A percentile compares a stretch with the other conserved stretches of the same genome.
Conservation (phyloP, 2,329 filamentous ascomycete species). For the Cordyceps militaris region DNA sequence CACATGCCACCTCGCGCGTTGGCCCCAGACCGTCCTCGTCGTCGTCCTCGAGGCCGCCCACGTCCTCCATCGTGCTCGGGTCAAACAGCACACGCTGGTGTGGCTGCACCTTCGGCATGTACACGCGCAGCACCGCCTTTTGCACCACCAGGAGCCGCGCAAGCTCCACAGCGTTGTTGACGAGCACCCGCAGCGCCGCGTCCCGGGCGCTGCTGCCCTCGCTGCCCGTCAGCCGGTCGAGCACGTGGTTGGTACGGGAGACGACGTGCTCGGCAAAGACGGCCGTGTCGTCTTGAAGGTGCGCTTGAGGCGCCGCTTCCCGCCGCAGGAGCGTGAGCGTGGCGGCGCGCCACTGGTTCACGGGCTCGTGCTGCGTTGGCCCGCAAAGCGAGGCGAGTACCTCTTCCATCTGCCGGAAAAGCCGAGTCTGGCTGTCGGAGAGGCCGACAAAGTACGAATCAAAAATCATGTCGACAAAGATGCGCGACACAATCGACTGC, state of each 20-base stretch:
- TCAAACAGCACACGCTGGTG: slow-evolving; percentile 53
- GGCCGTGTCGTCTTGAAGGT: slow-evolving; percentile 40
- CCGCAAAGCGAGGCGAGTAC: slow-evolving; percentile 34
- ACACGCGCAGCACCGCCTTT: slow-evolving; percentile 49
- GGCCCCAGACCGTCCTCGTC: slow-evolving; percentile 38
- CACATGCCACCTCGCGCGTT: slow-evolving; percentile 48
- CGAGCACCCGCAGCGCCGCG: slow-evolving; percentile 44
- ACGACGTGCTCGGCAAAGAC: slow-evolving; percentile 37
- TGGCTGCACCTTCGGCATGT: slow-evolving; percentile 47
- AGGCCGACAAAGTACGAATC: slow-evolving; percentile 57
- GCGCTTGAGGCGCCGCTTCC: slow-evolving; percentile 40
- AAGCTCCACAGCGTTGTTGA: slow-evolving; percentile 48
- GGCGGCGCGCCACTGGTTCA: slow-evolving; percentile 61
- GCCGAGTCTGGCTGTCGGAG: slow-evolving; percentile 43
- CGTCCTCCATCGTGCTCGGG: slow-evolving; percentile 55
- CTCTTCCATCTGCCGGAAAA: slow-evolving; percentile 43
- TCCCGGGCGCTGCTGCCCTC: slow-evolving; percentile 31
- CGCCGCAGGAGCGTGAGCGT: slow-evolving; percentile 54
- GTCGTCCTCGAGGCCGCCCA: slow-evolving; percentile 56
- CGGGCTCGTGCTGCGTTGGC: slow-evolving; percentile 35
- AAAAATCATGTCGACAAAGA: slow-evolving; percentile 57
- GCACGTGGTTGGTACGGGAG: slow-evolving; percentile 39
- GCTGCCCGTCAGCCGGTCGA: slow-evolving; percentile 41
- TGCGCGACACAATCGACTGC: slow-evolving; percentile 53
- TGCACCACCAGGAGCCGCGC: slow-evolving; percentile 50